Evolutionary conservation across 116 monocot species (phyloP), one percentile per base, ranked within the genome.

Genomic region (Zostera marina): DNA sequence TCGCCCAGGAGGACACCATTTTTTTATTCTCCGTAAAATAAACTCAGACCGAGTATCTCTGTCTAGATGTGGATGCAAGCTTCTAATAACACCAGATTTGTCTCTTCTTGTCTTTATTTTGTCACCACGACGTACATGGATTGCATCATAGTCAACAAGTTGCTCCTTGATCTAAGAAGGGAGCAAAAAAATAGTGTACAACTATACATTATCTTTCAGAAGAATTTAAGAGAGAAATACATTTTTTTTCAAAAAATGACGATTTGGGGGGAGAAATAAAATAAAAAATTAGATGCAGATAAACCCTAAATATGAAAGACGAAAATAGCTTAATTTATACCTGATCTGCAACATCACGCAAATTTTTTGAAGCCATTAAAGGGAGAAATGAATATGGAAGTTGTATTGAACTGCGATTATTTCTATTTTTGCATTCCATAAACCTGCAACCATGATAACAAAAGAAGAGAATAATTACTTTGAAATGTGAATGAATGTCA

Each of bases 391-490:
- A 80, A 70, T 88, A 88, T 24, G 94, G 76, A 42, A 94, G 74
- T 67, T 68, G 57, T 43, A 88, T 70, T 43, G 94, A 79, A 62
- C 79, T 84, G 52, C 73, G 79, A 56, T 88, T 85, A 52, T 66
- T 85, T 63, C 88, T 74, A 67, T 82, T 79, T 73, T 82, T 94
- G 74, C 94, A 94, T 67, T 94, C 94, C 85, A 88, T 82, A 76
- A 88, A 94, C 94, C 94, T 94, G 79, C 41, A 80, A 32, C 32
- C 32, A 32, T 3, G 5, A 32, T 32, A 32, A 32, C 32, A 32
- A 32, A 32, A 32, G 32, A 32, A 32, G 32, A 32, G 5, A 32
- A 32, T 32, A 32, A 32, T 32, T 32, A 32, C 32, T 32, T 2
- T 32, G 32, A 32, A 32, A 32, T 32, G 32, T 32, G 32, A 32